A percentile compares a stretch with the other conserved stretches of the same genome.
These are phyloP conservation scores for Phytophthora brassicae DNA, from an alignment of 352 stramenopile genomes.

Conservation along the genomic window DNA sequence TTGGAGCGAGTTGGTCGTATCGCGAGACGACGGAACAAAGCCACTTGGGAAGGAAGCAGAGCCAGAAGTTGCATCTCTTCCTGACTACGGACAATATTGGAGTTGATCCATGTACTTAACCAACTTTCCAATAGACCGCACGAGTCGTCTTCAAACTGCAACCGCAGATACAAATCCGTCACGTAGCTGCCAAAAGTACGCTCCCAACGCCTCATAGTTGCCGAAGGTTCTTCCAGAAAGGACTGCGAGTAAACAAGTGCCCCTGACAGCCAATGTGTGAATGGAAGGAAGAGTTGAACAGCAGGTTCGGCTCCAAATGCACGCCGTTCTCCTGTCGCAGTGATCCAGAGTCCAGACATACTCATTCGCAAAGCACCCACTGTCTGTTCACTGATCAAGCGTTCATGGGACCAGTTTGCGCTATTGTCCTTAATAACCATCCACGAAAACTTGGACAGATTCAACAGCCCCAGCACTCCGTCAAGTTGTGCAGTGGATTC, in stretches of 20 bases:
- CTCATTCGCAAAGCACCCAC: background rate
- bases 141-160: conserved; percentile 48
- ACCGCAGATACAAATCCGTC: conserved; percentile 54
- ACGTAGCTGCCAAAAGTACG: conserved; percentile 43
- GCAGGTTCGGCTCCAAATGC: too few species aligned
- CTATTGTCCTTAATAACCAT: conserved; percentile 15
- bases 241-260: conserved; percentile 45
- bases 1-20: too few species aligned
- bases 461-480: conserved; percentile 13
- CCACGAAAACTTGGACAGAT: conserved; percentile 14
- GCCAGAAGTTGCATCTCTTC: conserved; percentile 28
- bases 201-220: conserved; percentile 40
- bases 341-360: conserved; percentile 16
- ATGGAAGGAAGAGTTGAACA: conserved; percentile 35
- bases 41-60: conserved; percentile 53
- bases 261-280: conserved; percentile 30
- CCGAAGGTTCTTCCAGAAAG: conserved; percentile 26
- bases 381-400: conserved; percentile 10
- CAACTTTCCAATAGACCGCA: conserved; percentile 37
- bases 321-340: background rate
- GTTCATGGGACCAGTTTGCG: conserved; percentile 8
- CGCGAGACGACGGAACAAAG: conserved; percentile 42
- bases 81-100: conserved; percentile 31
- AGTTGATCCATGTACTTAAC: conserved; percentile 52
- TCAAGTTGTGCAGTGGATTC: background rate